Evolutionary conservation across 345 rosid genomes (phyloP).

Genomic region (Arabis hirsuta): DNA sequence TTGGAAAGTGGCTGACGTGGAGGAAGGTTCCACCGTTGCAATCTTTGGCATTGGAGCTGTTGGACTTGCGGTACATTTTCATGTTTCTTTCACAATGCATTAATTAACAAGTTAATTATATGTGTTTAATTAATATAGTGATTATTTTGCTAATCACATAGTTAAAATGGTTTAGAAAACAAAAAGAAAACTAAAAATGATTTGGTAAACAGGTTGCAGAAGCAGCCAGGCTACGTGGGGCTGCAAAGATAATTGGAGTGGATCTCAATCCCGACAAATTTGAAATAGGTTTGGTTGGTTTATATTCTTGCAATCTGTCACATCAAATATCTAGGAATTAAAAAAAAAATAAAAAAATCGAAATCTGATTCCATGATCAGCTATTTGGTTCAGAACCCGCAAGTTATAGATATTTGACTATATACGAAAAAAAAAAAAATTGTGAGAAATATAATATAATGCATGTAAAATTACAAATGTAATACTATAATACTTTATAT

Average conservation of each 20-base stretch:
- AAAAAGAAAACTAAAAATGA: neutral
- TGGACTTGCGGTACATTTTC: constrained; percentile 65
- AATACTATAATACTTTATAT: no score
- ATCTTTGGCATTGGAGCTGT: constrained; percentile 77
- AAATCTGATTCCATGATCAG: no score
- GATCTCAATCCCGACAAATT: constrained; percentile 69
- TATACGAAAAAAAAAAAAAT: no score
- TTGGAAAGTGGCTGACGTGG: constrained; percentile 65
- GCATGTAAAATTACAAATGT: no score
- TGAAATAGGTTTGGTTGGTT: constrained; percentile 49
- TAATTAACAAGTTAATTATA: neutral
- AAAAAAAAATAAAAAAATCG: no score
- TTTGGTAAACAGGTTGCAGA: constrained; percentile 59
- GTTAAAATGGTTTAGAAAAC: neutral
- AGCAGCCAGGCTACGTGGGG: constrained; percentile 63
- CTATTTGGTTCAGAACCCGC: no score
- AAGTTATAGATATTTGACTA: no score
- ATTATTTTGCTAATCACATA: constrained; percentile 4
- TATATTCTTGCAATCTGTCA: neutral
- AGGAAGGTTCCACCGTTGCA: constrained; percentile 66
- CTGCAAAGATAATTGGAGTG: constrained; percentile 68
- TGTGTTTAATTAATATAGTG: neutral
- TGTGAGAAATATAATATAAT: no score
- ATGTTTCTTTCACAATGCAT: no score
- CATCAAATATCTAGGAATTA: no score